Conservation (phyloP, 306 rosid species). For the Citrullus colocynthis region DNA sequence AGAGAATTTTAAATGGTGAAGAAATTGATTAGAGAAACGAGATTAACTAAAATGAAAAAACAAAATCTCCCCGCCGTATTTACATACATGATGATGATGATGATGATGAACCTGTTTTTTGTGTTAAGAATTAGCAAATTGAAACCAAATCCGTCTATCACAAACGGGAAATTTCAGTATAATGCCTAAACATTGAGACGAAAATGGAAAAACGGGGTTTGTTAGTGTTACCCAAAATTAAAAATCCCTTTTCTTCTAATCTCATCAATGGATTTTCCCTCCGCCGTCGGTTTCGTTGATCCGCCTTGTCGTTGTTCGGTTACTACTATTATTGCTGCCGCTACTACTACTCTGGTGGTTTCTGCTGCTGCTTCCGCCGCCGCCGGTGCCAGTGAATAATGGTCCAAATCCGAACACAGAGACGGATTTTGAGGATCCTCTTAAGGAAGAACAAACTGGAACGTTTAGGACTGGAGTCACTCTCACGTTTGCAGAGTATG, state of each 20-base stretch:
- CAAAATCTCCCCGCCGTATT: conserved; percentile 20
- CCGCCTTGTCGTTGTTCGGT: conserved; percentile 21
- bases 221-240: background rate
- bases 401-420: conserved; percentile 84
- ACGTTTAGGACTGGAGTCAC: conserved; percentile 92
- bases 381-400: conserved; percentile 40
- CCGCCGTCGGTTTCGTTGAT: conserved; percentile 23
- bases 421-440: conserved; percentile 63
- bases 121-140: background rate
- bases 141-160: background rate
- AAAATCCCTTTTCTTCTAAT: background rate
- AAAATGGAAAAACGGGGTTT: background rate
- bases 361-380: conserved; percentile 13
- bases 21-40: background rate
- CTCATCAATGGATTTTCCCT: background rate
- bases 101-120: background rate
- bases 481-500: conserved; percentile 80
- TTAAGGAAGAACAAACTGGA: conserved; percentile 78
- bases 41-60: background rate
- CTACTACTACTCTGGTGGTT: conserved; percentile 1
- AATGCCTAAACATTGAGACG: background rate
- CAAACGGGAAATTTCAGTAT: background rate
- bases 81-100: conserved; percentile 20
- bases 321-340: background rate
- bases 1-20: background rate